These are phyloP conservation scores for Coccomyxa sp. DNA, from an alignment of 139 green algal genomes.

Conservation along the genomic window DNA sequence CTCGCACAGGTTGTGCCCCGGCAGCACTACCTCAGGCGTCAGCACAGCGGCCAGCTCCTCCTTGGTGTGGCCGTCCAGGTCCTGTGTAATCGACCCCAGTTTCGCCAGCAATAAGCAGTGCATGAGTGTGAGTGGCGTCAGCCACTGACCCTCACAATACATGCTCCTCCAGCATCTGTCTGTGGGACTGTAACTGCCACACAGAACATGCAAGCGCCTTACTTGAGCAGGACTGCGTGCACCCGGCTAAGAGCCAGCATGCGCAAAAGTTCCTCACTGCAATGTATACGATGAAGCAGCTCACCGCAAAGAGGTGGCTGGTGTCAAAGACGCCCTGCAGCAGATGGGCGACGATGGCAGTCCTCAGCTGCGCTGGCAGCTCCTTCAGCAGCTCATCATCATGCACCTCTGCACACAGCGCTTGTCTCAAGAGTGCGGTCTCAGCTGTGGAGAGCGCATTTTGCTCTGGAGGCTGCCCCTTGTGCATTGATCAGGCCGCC, in stretches of 20 bases:
- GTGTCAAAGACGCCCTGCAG: conserved; percentile 1
- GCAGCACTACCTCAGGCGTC: neutral
- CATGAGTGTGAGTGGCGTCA: no score
- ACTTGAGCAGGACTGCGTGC: neutral
- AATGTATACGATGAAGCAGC: neutral
- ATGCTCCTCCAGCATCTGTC: neutral
- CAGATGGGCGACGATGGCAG: neutral
- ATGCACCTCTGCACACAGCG: conserved; percentile 1
- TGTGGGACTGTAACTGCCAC: no score
- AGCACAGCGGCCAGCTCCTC: neutral
- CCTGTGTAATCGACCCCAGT: neutral
- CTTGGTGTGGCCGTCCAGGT: neutral
- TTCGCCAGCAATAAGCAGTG: neutral
- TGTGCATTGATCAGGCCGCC: no score
- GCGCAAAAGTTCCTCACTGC: neutral
- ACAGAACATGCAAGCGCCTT: neutral
- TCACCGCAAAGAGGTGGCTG: neutral
- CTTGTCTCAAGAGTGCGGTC: neutral
- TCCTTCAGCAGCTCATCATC: conserved; percentile 8
- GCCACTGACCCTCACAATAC: no score
- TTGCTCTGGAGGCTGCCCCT: no score
- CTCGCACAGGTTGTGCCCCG: conserved; percentile 6
- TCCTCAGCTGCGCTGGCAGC: neutral
- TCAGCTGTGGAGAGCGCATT: neutral
- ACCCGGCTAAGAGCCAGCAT: neutral